These are phyloP conservation scores for Vitis labrusca DNA, from an alignment of 164 flowering plant genomes.

Conservation along the genomic window DNA sequence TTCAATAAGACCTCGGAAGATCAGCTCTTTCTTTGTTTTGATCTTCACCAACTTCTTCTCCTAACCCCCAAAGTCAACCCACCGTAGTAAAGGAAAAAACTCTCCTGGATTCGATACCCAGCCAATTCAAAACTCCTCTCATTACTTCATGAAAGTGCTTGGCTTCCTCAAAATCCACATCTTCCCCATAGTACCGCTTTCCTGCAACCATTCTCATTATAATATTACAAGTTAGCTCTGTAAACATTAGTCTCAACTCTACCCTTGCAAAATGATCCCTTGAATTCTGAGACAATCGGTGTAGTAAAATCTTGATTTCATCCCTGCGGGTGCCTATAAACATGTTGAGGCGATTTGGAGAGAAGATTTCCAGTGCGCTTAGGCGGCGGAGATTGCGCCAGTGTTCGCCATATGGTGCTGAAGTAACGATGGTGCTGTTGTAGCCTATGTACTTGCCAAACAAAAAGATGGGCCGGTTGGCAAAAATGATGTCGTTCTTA, in stretches of 20 bases:
- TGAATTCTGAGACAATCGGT: not conserved
- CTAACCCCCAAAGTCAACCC: not conserved
- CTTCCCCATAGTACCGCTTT: no score
- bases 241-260: not conserved
- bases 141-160: not conserved
- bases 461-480: no score
- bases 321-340: no score
- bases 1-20: conserved; percentile 16
- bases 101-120: conserved; percentile 6
- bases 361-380: no score
- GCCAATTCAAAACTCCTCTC: not conserved
- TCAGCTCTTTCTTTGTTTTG: not conserved
- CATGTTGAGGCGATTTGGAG: no score
- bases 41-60: not conserved
- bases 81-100: conserved; percentile 9
- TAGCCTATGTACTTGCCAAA: no score
- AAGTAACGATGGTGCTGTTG: no score
- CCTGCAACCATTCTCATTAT: no score
- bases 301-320: not conserved
- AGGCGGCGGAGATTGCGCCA: no score
- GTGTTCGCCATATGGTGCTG: no score
- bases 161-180: not conserved
- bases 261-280: not conserved
- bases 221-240: no score
- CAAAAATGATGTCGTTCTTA: no score